Conservation (phyloP, 352 stramenopile genomes). For the Phytophthora litchii region DNA sequence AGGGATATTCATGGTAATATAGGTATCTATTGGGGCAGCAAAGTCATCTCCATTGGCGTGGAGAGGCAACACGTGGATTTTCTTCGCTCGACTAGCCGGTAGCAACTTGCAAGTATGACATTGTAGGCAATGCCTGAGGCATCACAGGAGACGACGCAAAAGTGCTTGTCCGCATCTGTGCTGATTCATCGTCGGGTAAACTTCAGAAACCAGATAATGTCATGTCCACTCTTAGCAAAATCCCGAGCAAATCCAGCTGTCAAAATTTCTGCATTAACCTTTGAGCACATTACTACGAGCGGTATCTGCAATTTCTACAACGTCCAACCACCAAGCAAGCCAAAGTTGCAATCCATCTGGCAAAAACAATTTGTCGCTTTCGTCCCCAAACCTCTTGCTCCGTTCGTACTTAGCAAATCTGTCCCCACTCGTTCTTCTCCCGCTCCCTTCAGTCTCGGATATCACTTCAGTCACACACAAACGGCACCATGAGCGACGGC, state of each 20-base stretch:
- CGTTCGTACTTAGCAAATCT: constrained; percentile 20
- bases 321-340: constrained; percentile 10
- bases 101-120: constrained; percentile 10
- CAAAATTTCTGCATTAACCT: constrained; percentile 16
- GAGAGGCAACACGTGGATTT: constrained; percentile 19
- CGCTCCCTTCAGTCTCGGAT: constrained; percentile 30
- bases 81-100: constrained; percentile 25
- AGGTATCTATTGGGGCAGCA: not conserved
- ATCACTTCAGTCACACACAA: constrained; percentile 6
- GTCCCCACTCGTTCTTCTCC: constrained; percentile 17
- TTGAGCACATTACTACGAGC: constrained; percentile 7
- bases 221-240: constrained; percentile 18
- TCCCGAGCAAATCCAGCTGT: constrained; percentile 21
- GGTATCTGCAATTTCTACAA: constrained; percentile 9
- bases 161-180: not conserved
- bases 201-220: constrained; percentile 21
- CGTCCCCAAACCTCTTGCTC: constrained; percentile 7
- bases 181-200: constrained; percentile 10
- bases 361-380: constrained; percentile 18
- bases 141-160: constrained; percentile 15
- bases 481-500: constrained; percentile 42
- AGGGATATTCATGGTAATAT: not conserved
- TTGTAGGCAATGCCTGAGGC: constrained; percentile 7
- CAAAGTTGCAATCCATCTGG: constrained; percentile 15
- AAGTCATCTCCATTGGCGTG: not conserved